phyloP scores from a whole-genome alignment of 495 filamentous ascomycete species.

The Aspergillus carlsbadensis region DNA sequence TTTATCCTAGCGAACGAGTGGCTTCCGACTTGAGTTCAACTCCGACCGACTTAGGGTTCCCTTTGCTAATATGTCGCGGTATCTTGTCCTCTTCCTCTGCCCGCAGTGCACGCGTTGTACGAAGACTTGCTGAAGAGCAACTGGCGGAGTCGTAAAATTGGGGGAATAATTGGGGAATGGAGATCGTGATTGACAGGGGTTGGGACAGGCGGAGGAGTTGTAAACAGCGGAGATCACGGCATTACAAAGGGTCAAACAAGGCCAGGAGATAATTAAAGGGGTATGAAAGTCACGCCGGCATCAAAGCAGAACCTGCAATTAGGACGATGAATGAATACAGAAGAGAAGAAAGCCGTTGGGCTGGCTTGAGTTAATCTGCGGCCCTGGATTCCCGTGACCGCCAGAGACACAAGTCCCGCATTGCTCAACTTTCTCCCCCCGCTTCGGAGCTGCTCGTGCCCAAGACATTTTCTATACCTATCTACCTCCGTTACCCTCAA shows the following conservation, averaged over 20 bases:
- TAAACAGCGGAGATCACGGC: not conserved
- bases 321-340: not conserved
- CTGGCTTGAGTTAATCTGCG: not conserved
- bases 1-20: not conserved
- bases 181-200: conserved; percentile 2
- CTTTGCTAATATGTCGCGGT: not conserved
- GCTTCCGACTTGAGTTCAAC: not conserved
- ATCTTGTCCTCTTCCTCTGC: not conserved
- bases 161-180: not conserved
- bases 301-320: not conserved
- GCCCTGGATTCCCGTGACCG: conserved; percentile 24
- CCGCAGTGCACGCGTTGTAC: not conserved
- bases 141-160: not conserved
- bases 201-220: not conserved
- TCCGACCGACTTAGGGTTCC: not conserved
- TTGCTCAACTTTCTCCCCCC: conserved; percentile 11
- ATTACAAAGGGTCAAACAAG: not conserved
- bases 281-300: not conserved
- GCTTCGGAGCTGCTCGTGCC: not conserved
- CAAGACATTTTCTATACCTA: too few species aligned
- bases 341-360: not conserved
- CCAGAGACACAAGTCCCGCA: conserved; percentile 20
- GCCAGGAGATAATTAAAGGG: not conserved
- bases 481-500: too few species aligned
- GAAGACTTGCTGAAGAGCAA: not conserved